A percentile compares a stretch with the other conserved stretches of the same genome.
These are phyloP conservation scores for Mucor indicus DNA, from an alignment of 371 early-diverging fungal genomes.

Conservation along the genomic window DNA sequence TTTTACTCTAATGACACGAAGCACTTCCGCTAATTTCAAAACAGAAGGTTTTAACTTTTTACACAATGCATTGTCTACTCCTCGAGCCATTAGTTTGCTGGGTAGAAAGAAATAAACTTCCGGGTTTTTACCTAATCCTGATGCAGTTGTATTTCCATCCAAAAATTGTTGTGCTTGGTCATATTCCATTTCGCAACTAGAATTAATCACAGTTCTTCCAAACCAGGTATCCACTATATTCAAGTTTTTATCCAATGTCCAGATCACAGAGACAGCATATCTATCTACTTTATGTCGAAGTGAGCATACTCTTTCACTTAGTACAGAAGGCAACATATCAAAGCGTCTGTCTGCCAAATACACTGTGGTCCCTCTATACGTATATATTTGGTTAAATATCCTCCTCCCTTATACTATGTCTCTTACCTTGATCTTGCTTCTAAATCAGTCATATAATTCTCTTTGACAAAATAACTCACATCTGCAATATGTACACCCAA, in stretches of 20 bases:
- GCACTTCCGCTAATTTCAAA: constrained; percentile 49
- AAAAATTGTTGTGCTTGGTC: constrained; percentile 91
- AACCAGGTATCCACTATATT: constrained; percentile 62
- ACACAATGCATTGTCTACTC: constrained; percentile 42
- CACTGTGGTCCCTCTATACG: constrained; percentile 83
- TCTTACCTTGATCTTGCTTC: constrained; percentile 73
- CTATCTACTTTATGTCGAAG: constrained; percentile 79
- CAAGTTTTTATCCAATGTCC: constrained; percentile 57
- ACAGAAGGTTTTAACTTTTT: constrained; percentile 48
- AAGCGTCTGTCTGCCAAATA: constrained; percentile 92
- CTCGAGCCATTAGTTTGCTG: no score
- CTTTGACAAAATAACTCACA: constrained; percentile 88
- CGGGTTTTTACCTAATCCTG: constrained; percentile 51
- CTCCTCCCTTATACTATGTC: neutral
- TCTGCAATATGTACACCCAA: constrained; percentile 98
- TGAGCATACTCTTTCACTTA: constrained; percentile 88
- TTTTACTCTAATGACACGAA: constrained; percentile 55
- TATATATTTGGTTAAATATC: neutral
- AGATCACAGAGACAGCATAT: constrained; percentile 80
- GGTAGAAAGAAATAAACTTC: no score
- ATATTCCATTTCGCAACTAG: constrained; percentile 82
- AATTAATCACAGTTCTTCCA: constrained; percentile 83
- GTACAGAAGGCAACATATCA: constrained; percentile 96
- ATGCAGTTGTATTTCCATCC: constrained; percentile 55
- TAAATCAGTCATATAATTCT: constrained; percentile 77